Base-by-base conservation (phyloP, 768 basidiomycete genomes). In the Phlebiopsis flavidoalba region DNA sequence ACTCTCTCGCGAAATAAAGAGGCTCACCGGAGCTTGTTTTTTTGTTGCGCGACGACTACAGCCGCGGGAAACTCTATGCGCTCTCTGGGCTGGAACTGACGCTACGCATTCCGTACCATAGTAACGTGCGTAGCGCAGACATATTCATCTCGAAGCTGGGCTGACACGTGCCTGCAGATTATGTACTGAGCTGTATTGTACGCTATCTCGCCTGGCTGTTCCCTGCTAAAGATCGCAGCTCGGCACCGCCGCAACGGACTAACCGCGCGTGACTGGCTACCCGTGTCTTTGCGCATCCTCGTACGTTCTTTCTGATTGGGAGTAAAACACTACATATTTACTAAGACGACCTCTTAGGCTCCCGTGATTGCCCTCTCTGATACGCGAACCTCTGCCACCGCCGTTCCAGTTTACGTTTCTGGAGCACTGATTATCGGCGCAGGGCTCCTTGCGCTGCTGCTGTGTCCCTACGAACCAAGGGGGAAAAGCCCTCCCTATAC, bases 11-110 rank as follows among this genome's bases (percentile, higher is more conserved):
- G 73, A 71, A 78, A 79, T 69, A 69, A 74, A 86, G 84, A n/a
- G 80, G 69, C 78, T 91, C 66, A 91, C 90, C 11, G 89, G 89
- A 15, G 79, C 78, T 12, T 91, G 91, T 75, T 80, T 93, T 50
- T 86, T 88, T n/a, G n/a, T n/a, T n/a, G n/a, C 67, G 85, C 79
- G 63, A 85, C 82, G 35, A 91, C 89, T 49, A 91, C 89, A n/a
- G 81, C 89, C 33, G n/a, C 79, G 83, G 65, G n/a, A n/a, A 84
- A 80, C 60, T 88, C 86, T 8, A 86, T 61, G 78, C 82, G 26
- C 78, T 91, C 46, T n/a, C 77, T 92, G 24, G 89, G 84, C 51
- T 92, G 89, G 89, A 91, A 91, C 72, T 92, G 88, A 67, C 88
- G 69, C 62, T 71, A 71, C 49, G 62, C 67, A 12, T 71, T 71